These are phyloP conservation scores for Taphrina flavorubra DNA, from an alignment of 1,139 yeast genomes.

Conservation along the genomic window DNA sequence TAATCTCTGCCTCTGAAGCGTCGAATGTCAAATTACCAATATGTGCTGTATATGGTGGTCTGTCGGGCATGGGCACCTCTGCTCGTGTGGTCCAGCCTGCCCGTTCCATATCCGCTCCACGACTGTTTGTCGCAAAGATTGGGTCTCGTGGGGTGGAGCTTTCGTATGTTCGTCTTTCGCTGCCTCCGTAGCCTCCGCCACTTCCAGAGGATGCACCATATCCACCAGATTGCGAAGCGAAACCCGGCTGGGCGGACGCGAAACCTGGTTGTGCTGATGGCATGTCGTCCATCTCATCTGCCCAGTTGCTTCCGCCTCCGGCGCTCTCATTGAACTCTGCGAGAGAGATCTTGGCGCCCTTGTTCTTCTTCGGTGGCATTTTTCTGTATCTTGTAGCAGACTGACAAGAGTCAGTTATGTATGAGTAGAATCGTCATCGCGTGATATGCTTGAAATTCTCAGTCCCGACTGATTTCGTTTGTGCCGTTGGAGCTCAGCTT, in stretches of 20 bases:
- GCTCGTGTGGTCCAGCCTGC: constrained; percentile 54
- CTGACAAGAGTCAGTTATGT: not conserved
- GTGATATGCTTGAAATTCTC: constrained; percentile 15
- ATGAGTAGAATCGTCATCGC: constrained; percentile 5
- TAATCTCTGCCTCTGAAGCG: constrained; percentile 68
- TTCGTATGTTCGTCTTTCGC: constrained; percentile 31
- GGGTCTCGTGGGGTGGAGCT: constrained; percentile 21
- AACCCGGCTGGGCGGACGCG: constrained; percentile 40
- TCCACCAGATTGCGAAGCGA: constrained; percentile 26
- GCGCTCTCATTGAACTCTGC: constrained; percentile 38
- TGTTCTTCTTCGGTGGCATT: constrained; percentile 40
- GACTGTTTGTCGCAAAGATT: constrained; percentile 28
- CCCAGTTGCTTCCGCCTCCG: constrained; percentile 40
- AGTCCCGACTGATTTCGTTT: constrained; percentile 2
- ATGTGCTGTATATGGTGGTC: constrained; percentile 89
- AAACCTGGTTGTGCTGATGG: constrained; percentile 36
- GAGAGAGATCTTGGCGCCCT: constrained; percentile 40
- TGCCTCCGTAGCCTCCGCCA: constrained; percentile 35
- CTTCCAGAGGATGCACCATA: constrained; percentile 13
- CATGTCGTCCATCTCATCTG: constrained; percentile 36
- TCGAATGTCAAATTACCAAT: constrained; percentile 88
- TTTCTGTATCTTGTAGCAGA: not conserved
- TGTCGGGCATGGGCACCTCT: constrained; percentile 86
- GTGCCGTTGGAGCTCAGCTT: constrained; percentile 14
- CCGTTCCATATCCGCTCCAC: constrained; percentile 25